A percentile compares a stretch with the other conserved stretches of the same genome.
Evolutionary conservation across 306 rosid species (phyloP).

Genomic region (Pachyrhizus erosus): DNA sequence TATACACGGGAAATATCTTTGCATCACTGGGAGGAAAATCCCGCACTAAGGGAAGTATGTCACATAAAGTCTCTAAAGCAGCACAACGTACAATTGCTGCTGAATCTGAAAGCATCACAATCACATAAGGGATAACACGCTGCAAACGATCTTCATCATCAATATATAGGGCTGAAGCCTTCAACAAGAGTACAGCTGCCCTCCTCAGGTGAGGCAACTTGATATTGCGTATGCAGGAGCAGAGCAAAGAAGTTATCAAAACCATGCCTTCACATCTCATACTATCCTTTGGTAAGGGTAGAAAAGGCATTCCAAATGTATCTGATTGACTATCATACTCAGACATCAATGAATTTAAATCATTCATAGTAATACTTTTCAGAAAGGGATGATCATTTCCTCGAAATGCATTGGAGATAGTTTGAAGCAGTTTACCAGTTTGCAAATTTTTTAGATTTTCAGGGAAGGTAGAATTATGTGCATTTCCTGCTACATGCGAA

Average conservation of each 20-base stretch:
- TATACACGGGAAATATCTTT: slow-evolving; percentile 92
- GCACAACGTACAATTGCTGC: slow-evolving; percentile 98
- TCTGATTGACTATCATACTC: slow-evolving; percentile 92
- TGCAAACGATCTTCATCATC: slow-evolving; percentile 96
- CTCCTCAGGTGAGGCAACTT: slow-evolving; percentile 93
- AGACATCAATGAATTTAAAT: slow-evolving; percentile 78
- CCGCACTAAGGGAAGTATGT: slow-evolving; percentile 88
- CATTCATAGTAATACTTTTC: slow-evolving; percentile 75
- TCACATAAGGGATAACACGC: slow-evolving; percentile 90
- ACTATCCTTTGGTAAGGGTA: slow-evolving; percentile 77
- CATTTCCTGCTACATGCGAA: slow-evolving; percentile 56
- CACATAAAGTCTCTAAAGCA: slow-evolving; percentile 91
- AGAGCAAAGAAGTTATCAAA: slow-evolving; percentile 89
- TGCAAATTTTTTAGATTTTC: slow-evolving; percentile 65
- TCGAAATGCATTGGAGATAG: slow-evolving; percentile 78
- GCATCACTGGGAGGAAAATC: slow-evolving; percentile 99
- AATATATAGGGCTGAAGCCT: slow-evolving; percentile 85
- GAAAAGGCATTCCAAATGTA: slow-evolving; percentile 85
- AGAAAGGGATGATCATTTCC: slow-evolving; percentile 85
- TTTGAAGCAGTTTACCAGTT: slow-evolving; percentile 80
- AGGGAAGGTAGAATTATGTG: slow-evolving; percentile 58
- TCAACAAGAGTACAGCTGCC: slow-evolving; percentile 85
- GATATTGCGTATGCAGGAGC: slow-evolving; percentile 94
- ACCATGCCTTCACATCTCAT: slow-evolving; percentile 98
- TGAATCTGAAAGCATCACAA: slow-evolving; percentile 91